These are phyloP conservation scores for Brassica hybrid DNA, from an alignment of 441 rosid genomes.

Conservation along the genomic window DNA sequence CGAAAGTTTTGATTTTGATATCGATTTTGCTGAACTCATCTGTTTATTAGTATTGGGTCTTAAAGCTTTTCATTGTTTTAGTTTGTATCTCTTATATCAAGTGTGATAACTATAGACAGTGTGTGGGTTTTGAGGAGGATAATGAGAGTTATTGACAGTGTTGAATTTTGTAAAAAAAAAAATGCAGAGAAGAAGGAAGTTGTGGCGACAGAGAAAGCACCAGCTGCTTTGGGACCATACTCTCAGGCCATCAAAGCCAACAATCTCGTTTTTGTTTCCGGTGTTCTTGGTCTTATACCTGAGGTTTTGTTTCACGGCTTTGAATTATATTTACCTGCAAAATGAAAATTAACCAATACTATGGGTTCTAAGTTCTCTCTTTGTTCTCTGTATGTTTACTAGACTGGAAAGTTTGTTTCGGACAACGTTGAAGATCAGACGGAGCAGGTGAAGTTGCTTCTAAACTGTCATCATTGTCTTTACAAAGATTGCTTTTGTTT, in stretches of 20 bases:
- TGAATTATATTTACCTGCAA: not conserved
- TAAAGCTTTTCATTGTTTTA: not conserved
- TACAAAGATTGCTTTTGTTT: conserved; percentile 20
- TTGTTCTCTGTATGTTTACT: conserved; percentile 19
- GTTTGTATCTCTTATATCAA: too few relatives aligned
- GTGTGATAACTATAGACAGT: conserved; percentile 10
- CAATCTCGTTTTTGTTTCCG: conserved; percentile 80
- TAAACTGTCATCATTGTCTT: not conserved
- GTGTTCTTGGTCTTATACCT: conserved; percentile 87
- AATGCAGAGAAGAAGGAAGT: conserved; percentile 68
- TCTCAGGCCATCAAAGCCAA: conserved; percentile 91
- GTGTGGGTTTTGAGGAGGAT: not conserved
- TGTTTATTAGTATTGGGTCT: conserved; percentile 24
- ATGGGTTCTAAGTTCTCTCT: conserved; percentile 22
- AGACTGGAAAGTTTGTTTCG: conserved; percentile 81
- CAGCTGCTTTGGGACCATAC: conserved; percentile 94
- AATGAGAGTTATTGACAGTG: conserved; percentile 10
- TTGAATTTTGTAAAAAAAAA: not conserved
- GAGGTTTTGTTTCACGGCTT: conserved; percentile 55
- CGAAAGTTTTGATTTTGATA: not conserved
- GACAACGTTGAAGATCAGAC: conserved; percentile 79
- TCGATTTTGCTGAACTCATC: not conserved
- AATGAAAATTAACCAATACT: not conserved
- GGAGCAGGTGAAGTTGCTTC: conserved; percentile 66
- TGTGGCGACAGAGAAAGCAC: conserved; percentile 83